Percentiles rank a stretch among this genome's conserved stretches.
Evolutionary conservation across 2,329 filamentous ascomycete genomes (phyloP).

Genomic region (Claviceps sp.): DNA sequence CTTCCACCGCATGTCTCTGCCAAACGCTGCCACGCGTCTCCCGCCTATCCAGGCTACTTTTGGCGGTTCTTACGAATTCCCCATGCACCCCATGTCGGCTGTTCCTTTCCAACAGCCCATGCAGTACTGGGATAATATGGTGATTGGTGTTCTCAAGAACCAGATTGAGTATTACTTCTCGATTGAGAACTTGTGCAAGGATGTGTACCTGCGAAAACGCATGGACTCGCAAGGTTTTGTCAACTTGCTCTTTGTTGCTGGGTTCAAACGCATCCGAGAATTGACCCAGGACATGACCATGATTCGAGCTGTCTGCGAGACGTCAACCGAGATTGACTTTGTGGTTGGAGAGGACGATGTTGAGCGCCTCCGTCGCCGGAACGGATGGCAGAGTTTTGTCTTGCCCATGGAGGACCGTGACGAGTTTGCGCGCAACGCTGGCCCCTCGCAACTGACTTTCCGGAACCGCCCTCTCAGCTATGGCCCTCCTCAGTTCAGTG

Average conservation of each 20-base stretch:
- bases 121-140: constrained; percentile 41
- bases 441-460: constrained; percentile 32
- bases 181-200: constrained; percentile 87
- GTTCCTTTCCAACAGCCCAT: constrained; percentile 21
- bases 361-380: constrained; percentile 61
- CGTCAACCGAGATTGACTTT: constrained; percentile 62
- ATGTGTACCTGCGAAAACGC: constrained; percentile 71
- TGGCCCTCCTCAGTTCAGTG: constrained; percentile 18
- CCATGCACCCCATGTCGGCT: constrained; percentile 25
- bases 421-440: constrained; percentile 58
- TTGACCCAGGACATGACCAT: constrained; percentile 49
- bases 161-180: constrained; percentile 92
- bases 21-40: constrained; percentile 22
- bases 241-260: constrained; percentile 60
- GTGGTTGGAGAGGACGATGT: constrained; percentile 60
- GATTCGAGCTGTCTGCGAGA: constrained; percentile 60
- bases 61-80: constrained; percentile 24
- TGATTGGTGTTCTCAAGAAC: constrained; percentile 28
- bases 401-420: constrained; percentile 59
- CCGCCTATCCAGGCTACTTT: constrained; percentile 24
- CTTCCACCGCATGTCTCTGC: constrained; percentile 27
- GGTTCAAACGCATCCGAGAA: constrained; percentile 60
- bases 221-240: constrained; percentile 97
- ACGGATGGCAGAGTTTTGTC: constrained; percentile 72
- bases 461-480: constrained; percentile 20